Evolutionary conservation across 345 rosid genomes (phyloP).

Genomic region (Brassica incana): DNA sequence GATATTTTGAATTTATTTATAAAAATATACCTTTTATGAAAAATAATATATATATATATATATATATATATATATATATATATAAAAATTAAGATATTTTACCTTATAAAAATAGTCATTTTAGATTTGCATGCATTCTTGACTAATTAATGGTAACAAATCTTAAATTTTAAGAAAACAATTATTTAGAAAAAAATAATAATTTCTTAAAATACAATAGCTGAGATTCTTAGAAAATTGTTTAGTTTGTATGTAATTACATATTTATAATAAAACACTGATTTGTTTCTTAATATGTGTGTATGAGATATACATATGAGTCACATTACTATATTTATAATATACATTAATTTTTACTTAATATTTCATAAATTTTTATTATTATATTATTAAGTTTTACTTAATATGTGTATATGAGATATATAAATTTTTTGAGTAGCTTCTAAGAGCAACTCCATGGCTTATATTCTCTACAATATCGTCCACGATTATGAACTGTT

Average conservation of each 20-base stretch:
- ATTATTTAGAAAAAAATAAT: not conserved
- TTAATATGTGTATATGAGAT: too few species aligned
- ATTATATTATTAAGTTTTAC: too few species aligned
- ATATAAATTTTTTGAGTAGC: too few species aligned
- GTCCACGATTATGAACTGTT: too few species aligned
- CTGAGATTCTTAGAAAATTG: not conserved
- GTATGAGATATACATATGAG: not conserved
- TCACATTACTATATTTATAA: not conserved
- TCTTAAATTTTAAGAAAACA: not conserved
- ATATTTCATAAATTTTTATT: not conserved
- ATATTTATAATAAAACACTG: not conserved
- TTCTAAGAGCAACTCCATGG: too few species aligned
- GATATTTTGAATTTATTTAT: not conserved
- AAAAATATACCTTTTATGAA: not conserved
- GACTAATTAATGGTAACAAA: not conserved
- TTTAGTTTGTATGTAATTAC: not conserved
- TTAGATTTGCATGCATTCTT: not conserved
- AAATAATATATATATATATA: too few species aligned
- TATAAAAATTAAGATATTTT: not conserved
- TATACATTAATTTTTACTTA: too few species aligned
- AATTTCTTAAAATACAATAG: not conserved
- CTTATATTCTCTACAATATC: too few species aligned
- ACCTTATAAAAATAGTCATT: not conserved
- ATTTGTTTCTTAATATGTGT: not conserved
- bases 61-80: not conserved